phyloP scores from a whole-genome alignment of 2,329 filamentous ascomycete genomes.

The Metarhizium rileyi region DNA sequence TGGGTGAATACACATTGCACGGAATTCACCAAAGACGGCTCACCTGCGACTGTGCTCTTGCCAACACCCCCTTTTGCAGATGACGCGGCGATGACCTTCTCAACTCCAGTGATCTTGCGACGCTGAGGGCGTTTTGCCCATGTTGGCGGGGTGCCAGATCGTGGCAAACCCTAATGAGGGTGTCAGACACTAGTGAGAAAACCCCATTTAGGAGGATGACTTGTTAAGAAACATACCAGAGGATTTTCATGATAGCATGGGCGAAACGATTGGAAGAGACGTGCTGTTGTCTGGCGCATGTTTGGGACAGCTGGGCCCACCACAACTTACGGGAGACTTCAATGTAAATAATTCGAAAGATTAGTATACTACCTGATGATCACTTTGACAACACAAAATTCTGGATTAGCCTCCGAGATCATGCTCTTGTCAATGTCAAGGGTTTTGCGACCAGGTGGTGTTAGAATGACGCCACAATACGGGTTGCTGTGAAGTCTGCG shows the following conservation, averaged over 20 bases:
- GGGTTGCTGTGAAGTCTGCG: background rate
- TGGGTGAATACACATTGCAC: background rate
- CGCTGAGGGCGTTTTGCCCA: conserved; percentile 69
- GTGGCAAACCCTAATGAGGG: conserved; percentile 63
- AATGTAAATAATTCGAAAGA: background rate
- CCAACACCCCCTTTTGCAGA: conserved; percentile 98
- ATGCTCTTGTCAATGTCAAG: too few relatives aligned
- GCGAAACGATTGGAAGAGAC: conserved; percentile 24
- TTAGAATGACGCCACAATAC: too few relatives aligned
- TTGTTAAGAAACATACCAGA: conserved; percentile 44
- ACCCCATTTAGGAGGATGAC: fast-evolving
- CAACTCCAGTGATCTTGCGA: conserved; percentile 71
- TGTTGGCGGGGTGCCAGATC: conserved; percentile 49
- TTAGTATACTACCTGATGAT: too few relatives aligned
- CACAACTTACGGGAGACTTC: background rate
- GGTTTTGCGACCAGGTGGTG: too few relatives aligned
- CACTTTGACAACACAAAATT: too few relatives aligned
- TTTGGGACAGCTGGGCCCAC: conserved; percentile 4
- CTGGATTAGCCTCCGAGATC: too few relatives aligned
- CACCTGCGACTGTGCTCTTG: conserved; percentile 86
- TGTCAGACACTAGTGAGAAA: background rate
- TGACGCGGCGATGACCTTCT: conserved; percentile 91
- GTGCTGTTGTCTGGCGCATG: conserved; percentile 29
- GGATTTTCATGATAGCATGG: conserved; percentile 69
- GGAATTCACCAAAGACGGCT: conserved; percentile 11